Evolutionary conservation across 352 stramenopile genomes (phyloP).

Genomic region (Aphanomyces invadans): DNA sequence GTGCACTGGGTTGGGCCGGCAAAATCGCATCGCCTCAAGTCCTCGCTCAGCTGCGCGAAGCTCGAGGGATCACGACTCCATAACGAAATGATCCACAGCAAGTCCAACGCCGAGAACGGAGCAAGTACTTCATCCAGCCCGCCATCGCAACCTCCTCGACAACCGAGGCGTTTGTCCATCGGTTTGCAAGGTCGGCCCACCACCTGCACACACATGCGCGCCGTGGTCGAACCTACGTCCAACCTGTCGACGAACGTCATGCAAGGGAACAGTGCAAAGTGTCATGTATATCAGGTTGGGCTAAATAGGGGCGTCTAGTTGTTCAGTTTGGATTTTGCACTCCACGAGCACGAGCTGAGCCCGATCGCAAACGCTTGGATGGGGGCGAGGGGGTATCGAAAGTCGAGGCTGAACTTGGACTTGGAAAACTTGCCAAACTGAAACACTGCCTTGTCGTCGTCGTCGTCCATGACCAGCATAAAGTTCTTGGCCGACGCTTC

Average conservation of each 20-base stretch:
- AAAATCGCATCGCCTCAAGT: not conserved
- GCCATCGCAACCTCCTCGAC: too few relatives aligned
- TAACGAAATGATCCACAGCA: not conserved
- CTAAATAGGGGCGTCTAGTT: slow-evolving; percentile 10
- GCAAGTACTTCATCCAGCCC: too few relatives aligned
- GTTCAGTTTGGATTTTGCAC: slow-evolving; percentile 27
- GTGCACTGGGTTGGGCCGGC: not conserved
- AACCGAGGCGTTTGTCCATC: too few relatives aligned
- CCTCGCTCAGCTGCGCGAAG: not conserved
- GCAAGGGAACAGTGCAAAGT: too few relatives aligned
- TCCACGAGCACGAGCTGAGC: slow-evolving; percentile 74
- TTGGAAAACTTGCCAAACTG: slow-evolving; percentile 87
- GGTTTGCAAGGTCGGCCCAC: too few relatives aligned
- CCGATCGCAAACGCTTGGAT: slow-evolving; percentile 83
- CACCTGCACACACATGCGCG: too few relatives aligned
- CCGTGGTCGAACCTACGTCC: too few relatives aligned
- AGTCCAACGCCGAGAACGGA: too few relatives aligned
- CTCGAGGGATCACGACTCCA: not conserved
- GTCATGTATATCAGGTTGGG: not conserved
- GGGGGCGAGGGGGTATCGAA: slow-evolving; percentile 72
- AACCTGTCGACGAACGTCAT: too few relatives aligned
- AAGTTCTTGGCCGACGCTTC: slow-evolving; percentile 88
- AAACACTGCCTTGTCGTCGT: slow-evolving; percentile 60
- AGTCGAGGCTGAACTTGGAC: slow-evolving; percentile 83
- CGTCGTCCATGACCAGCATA: slow-evolving; percentile 76